Evolutionary conservation across 1,284 basidiomycete genomes (phyloP).

Genomic region (Caloboletus firmus): DNA sequence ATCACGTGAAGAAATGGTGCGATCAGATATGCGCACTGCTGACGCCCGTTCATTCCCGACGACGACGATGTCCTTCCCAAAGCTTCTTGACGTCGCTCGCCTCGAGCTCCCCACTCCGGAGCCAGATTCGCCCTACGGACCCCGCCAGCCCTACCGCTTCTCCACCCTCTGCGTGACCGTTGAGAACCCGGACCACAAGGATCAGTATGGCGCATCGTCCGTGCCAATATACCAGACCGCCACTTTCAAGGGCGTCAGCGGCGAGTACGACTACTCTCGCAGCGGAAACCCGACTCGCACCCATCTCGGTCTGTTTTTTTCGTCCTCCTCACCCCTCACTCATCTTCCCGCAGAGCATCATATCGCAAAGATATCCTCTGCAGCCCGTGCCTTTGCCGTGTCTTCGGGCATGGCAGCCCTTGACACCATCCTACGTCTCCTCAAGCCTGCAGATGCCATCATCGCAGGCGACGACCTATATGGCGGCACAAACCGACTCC

Average conservation of each 20-base stretch:
- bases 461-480: constrained; percentile 98
- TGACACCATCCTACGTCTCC: constrained; percentile 90
- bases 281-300: constrained; percentile 97
- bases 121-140: constrained; percentile 66
- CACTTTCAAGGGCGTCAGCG: constrained; percentile 95
- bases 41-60: constrained; percentile 6
- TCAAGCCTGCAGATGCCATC: constrained; percentile 93
- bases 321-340: not conserved
- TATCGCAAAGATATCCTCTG: constrained; percentile 91
- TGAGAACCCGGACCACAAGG: constrained; percentile 84
- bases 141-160: constrained; percentile 74
- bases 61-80: constrained; percentile 27
- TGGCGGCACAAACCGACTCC: constrained; percentile 94
- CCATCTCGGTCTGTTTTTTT: constrained; percentile 72
- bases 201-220: constrained; percentile 92
- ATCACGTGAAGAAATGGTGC: constrained; percentile 29
- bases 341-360: constrained; percentile 74
- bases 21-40: constrained; percentile 9
- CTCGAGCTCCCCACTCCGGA: constrained; percentile 69
- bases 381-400: constrained; percentile 85
- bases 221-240: constrained; percentile 98
- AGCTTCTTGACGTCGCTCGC: constrained; percentile 22
- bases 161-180: constrained; percentile 91
- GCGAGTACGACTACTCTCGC: constrained; percentile 91
- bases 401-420: constrained; percentile 98